Conservation (phyloP, 192 early-diverging fungal genomes). For the Entomortierella lignicola region DNA sequence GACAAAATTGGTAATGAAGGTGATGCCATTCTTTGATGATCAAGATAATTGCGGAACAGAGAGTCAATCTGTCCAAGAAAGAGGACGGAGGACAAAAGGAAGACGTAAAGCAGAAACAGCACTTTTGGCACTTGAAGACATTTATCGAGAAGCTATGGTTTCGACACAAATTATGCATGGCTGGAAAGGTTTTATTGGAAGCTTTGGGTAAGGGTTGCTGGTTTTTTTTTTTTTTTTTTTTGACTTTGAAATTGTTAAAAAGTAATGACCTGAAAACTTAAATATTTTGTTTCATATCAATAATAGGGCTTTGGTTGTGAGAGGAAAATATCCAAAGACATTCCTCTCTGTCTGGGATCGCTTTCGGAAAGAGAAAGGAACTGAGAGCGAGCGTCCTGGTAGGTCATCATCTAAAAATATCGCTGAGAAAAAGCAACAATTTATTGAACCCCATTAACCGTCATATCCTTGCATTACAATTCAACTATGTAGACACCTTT, state of each 20-base stretch:
- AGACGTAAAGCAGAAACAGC: slow-evolving; percentile 21
- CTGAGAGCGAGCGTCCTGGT: slow-evolving; percentile 81
- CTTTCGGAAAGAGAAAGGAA: slow-evolving; percentile 69
- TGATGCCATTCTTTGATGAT: slow-evolving; percentile 80
- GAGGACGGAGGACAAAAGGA: slow-evolving; percentile 75
- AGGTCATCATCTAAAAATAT: not conserved
- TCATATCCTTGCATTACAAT: not conserved
- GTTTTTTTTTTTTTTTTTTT: slow-evolving; percentile 4
- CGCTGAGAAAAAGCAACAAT: not conserved
- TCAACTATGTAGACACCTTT: slow-evolving; percentile 63
- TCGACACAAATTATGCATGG: slow-evolving; percentile 52
- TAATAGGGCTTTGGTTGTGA: slow-evolving; percentile 72
- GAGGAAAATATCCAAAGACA: slow-evolving; percentile 71
- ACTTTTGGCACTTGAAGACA: slow-evolving; percentile 29
- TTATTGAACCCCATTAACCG: not conserved
- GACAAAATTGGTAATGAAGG: slow-evolving; percentile 76
- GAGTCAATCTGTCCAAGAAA: slow-evolving; percentile 59
- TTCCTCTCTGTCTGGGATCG: slow-evolving; percentile 80
- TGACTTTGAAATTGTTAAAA: too few species aligned
- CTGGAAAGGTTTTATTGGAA: slow-evolving; percentile 51
- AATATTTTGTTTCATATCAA: slow-evolving; percentile 33
- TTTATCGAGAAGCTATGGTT: slow-evolving; percentile 63
- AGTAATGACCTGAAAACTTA: slow-evolving; percentile 50
- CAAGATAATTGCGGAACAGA: slow-evolving; percentile 42
- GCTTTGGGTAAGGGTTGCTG: slow-evolving; percentile 42